Evolutionary conservation across 768 basidiomycete species (phyloP).

Genomic region (Kwoniella heveanensis): DNA sequence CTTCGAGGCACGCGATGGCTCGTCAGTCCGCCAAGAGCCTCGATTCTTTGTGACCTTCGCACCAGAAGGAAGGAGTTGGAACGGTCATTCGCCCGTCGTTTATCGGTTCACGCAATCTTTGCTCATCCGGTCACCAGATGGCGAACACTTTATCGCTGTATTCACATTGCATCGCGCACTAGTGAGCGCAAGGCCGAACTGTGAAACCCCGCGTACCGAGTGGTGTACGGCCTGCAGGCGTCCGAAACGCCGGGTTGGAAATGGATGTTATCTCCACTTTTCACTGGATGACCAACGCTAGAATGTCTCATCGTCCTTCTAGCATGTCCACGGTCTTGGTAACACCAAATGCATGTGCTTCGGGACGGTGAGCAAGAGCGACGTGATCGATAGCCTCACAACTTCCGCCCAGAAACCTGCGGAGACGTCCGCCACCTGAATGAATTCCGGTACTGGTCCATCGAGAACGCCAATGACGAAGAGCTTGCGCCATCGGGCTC

Average conservation of each 20-base stretch:
- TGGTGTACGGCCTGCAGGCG: not conserved
- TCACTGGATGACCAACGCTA: not conserved
- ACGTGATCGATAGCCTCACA: not conserved
- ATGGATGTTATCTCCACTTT: not conserved
- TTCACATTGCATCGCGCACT: no score
- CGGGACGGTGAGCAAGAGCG: not conserved
- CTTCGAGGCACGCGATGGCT: not conserved
- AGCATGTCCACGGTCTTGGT: no score
- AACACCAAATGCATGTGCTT: no score
- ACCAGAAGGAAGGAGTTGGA: no score
- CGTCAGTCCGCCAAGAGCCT: not conserved
- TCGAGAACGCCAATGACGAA: not conserved
- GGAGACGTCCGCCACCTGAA: not conserved
- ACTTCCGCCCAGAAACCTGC: not conserved
- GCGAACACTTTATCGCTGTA: no score
- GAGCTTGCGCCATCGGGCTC: not conserved
- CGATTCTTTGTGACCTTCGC: no score
- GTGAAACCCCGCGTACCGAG: no score
- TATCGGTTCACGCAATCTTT: not conserved
- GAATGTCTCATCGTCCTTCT: no score
- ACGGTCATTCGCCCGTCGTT: not conserved
- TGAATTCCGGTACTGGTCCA: not conserved
- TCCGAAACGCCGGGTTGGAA: not conserved
- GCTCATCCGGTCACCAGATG: slow-evolving; percentile 2
- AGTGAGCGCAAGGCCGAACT: no score